Base-by-base conservation (phyloP, 352 stramenopile genomes). In the Pelagophyceae sp. region DNA sequence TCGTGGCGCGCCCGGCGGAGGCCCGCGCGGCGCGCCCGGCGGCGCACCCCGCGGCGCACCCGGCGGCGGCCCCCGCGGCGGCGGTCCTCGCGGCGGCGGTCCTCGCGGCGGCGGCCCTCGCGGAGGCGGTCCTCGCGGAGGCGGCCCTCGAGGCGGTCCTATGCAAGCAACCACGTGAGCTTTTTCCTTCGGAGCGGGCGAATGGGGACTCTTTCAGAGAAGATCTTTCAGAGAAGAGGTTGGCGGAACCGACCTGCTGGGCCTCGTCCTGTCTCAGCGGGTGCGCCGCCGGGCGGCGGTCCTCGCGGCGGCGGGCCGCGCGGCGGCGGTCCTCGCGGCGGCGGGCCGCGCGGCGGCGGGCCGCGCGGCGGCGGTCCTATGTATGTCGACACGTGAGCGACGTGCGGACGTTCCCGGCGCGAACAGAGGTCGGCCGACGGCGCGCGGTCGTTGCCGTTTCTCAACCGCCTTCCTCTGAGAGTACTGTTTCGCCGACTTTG, bases 231-330 rank as follows among this genome's bases (percentile, higher is more conserved):
- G n/a, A n/a, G n/a, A n/a, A n/a, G 77, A 76, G 86, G 84, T 37
- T 82, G 72, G 23, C 40, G 35, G 67, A 82, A 80, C 19, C 83
- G 83, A 45, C 83, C 79, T 80, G 84, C 78, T 17, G 83, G 85
- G 11, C 64, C 76, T 84, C 67, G 83, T 77, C 27, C 80, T 82
- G 38, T 81, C 79, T 25, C 54, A 54, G 63, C 31, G 70, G 67
- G 38, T 67, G 45, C 11, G 45, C 0, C 51, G 37, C 0, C 32
- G 61, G 61, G 38, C 31, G 65, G 27, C 32, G 65, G 38, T 15
- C 31, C 32, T 70, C 31, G 23, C 50, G 31, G 71, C 51, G 65
- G 45, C 45, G 45, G 45, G 31, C 32, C 58, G 37, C 51, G 65
- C n/a, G 76, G 75, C 25, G 75, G 79, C n/a, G 81, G 76, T 6